Conservation (phyloP, 768 basidiomycete species). For the Suillus subaureus region DNA sequence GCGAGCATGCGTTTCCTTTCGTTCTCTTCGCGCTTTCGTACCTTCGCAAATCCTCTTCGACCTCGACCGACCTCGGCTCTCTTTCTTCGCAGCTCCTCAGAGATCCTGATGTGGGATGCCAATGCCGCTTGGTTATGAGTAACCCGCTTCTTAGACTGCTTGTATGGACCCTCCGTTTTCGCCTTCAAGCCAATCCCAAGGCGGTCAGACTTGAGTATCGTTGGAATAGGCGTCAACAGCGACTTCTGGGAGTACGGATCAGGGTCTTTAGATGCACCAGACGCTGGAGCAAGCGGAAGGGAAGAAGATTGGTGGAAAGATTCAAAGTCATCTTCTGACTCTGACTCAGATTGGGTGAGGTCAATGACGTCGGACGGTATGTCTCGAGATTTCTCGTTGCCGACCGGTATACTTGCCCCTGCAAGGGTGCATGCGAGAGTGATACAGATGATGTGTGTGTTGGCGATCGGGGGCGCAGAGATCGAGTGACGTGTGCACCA, state of each 20-base stretch:
- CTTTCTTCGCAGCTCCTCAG: constrained; percentile 56
- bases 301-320: constrained; percentile 9
- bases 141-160: constrained; percentile 65
- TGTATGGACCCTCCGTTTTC: constrained; percentile 68
- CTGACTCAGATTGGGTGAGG: constrained; percentile 56
- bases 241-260: constrained; percentile 48
- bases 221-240: constrained; percentile 75
- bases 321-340: constrained; percentile 22
- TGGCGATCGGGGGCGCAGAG: constrained; percentile 1
- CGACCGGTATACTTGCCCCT: background rate
- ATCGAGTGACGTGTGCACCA: constrained; percentile 48
- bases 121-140: constrained; percentile 71
- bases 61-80: constrained; percentile 61
- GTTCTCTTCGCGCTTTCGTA: constrained; percentile 53
- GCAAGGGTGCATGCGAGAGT: background rate
- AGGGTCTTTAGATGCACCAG: constrained; percentile 17
- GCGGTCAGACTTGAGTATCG: constrained; percentile 77
- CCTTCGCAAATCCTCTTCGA: constrained; percentile 55
- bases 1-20: constrained; percentile 58
- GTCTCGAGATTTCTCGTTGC: constrained; percentile 23
- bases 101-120: constrained; percentile 57
- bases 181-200: constrained; percentile 83
- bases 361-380: constrained; percentile 46
- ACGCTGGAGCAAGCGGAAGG: constrained; percentile 3
- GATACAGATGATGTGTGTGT: background rate